phyloP scores from a whole-genome alignment of 208 protist genomes.

The Leishmania major region DNA sequence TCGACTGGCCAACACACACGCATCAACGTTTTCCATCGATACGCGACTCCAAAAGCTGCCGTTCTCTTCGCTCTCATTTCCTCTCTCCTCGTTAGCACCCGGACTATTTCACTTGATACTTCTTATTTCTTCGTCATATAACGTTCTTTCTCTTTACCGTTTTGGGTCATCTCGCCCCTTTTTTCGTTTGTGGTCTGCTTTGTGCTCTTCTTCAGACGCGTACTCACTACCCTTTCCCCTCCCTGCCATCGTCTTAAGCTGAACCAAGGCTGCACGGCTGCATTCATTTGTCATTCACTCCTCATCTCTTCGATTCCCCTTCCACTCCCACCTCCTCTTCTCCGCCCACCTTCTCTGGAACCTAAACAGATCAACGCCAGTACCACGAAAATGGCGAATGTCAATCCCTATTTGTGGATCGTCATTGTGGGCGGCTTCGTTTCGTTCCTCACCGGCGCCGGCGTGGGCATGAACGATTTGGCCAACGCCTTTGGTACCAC shows the following conservation, averaged over 20 bases:
- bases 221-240: not conserved
- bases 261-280: not conserved
- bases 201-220: not conserved
- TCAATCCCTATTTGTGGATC: slow-evolving; percentile 72
- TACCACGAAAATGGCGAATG: slow-evolving; percentile 28
- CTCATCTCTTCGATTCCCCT: not conserved
- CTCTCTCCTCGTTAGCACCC: not conserved
- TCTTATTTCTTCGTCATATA: not conserved
- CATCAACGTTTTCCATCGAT: not conserved
- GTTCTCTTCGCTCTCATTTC: not conserved
- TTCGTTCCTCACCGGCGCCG: slow-evolving; percentile 62
- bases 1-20: not conserved
- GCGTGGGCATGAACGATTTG: slow-evolving; percentile 87
- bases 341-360: not conserved
- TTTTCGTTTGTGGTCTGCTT: too few species aligned
- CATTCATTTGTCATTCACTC: not conserved
- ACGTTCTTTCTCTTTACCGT: not conserved
- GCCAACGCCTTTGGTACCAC: slow-evolving; percentile 88
- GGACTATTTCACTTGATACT: too few species aligned
- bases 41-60: not conserved
- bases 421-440: slow-evolving; percentile 60
- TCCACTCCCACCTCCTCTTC: not conserved
- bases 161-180: not conserved
- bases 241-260: not conserved
- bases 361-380: too few species aligned